These are phyloP conservation scores for Onygenales sp. DNA, from an alignment of 2,329 filamentous ascomycete genomes.

Conservation along the genomic window DNA sequence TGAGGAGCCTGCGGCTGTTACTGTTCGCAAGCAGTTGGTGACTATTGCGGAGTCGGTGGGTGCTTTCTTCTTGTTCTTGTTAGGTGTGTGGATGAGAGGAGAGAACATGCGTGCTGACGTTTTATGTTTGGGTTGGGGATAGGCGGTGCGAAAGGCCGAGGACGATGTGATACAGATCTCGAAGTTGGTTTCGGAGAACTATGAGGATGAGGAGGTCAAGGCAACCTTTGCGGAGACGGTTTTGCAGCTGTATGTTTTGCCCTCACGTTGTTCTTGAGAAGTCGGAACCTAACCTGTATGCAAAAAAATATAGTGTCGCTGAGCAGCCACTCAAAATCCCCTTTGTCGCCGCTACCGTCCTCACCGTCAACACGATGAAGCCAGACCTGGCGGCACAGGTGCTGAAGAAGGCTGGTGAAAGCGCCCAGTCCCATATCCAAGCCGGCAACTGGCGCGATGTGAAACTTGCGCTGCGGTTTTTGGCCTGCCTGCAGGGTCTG, in stretches of 20 bases:
- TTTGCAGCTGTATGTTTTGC: slow-evolving; percentile 55
- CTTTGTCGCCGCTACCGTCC: slow-evolving; percentile 74
- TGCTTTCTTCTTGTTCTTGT: slow-evolving; percentile 1
- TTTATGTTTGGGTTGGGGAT: slow-evolving; percentile 2
- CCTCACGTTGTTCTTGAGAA: slow-evolving; percentile 14
- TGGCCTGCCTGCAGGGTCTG: slow-evolving; percentile 74
- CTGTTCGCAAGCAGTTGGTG: slow-evolving; percentile 68
- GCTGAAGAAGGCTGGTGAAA: slow-evolving; percentile 51
- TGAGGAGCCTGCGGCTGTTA: slow-evolving; percentile 61
- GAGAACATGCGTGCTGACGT: background rate
- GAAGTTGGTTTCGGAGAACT: slow-evolving; percentile 68
- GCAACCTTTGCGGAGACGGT: slow-evolving; percentile 63
- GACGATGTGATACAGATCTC: slow-evolving; percentile 70
- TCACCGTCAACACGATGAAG: slow-evolving; percentile 69
- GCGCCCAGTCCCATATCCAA: slow-evolving; percentile 58
- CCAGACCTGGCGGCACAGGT: slow-evolving; percentile 64
- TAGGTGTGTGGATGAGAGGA: background rate
- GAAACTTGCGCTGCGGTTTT: slow-evolving; percentile 80
- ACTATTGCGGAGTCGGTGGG: slow-evolving; percentile 65
- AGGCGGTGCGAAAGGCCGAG: slow-evolving; percentile 63
- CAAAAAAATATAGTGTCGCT: slow-evolving; percentile 41
- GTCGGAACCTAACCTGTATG: background rate
- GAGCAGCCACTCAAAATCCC: slow-evolving; percentile 98
- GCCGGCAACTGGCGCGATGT: slow-evolving; percentile 78
- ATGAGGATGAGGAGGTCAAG: slow-evolving; percentile 72